Conservation (phyloP, 129 eudicot species). For the Silybum marianum region DNA sequence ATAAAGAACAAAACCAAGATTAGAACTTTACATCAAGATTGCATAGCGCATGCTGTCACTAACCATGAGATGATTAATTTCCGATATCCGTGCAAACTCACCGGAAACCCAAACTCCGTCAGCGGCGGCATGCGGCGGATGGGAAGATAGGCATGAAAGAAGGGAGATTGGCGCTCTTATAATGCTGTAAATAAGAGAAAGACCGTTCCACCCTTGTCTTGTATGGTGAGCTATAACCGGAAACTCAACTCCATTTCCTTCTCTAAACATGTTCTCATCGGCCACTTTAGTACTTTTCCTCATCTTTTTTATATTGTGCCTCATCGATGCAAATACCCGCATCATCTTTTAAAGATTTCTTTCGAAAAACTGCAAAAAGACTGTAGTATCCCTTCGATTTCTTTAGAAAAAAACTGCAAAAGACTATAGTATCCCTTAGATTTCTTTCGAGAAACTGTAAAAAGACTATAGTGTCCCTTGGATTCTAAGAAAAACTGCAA, state of each 20-base stretch:
- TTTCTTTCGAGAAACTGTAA: neutral
- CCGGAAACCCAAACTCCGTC: constrained; percentile 67
- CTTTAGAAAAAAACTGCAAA: neutral
- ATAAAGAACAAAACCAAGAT: constrained; percentile 26
- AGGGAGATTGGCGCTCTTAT: constrained; percentile 53
- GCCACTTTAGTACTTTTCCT: constrained; percentile 64
- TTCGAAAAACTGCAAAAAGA: neutral
- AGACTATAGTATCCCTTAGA: neutral
- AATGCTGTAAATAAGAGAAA: constrained; percentile 44
- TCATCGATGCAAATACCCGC: constrained; percentile 40
- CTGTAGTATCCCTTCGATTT: neutral
- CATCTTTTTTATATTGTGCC: constrained; percentile 38
- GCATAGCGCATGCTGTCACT: constrained; percentile 79
- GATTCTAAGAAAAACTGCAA: no score
- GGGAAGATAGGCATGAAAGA: constrained; percentile 54
- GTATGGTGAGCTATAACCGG: constrained; percentile 39
- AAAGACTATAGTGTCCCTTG: neutral
- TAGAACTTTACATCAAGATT: constrained; percentile 51
- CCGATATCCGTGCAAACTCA: constrained; percentile 48
- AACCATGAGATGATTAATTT: constrained; percentile 67
- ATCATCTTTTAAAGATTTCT: constrained; percentile 23
- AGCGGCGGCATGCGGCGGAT: constrained; percentile 38
- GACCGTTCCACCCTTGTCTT: constrained; percentile 41
- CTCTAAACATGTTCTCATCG: constrained; percentile 62
- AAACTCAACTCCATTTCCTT: constrained; percentile 37